phyloP scores from a whole-genome alignment of 306 rosid genomes.

The Betula pendula region DNA sequence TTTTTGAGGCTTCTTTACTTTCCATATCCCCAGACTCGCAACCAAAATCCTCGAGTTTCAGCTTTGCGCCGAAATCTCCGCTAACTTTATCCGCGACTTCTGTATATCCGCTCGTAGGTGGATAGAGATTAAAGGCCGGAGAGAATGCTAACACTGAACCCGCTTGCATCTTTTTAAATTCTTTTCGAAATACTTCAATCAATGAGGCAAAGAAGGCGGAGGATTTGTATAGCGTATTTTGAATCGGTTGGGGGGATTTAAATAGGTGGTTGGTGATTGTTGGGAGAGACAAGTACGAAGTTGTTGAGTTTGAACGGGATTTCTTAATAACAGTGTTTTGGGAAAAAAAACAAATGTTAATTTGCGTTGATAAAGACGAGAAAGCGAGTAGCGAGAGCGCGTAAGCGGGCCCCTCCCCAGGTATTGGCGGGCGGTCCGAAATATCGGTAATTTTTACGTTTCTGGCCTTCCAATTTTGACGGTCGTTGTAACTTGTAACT shows the following conservation, averaged over 20 bases:
- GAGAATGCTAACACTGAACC: constrained; percentile 27
- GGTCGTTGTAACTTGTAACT: no score
- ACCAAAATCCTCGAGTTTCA: constrained; percentile 26
- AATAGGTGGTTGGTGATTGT: neutral
- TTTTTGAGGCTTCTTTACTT: neutral
- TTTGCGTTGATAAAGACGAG: neutral
- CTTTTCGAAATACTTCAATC: neutral
- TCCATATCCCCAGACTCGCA: neutral
- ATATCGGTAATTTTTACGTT: neutral
- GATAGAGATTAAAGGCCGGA: constrained; percentile 12
- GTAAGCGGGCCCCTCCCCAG: neutral
- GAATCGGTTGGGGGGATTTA: neutral
- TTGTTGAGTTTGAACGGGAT: neutral
- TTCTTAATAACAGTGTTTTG: neutral
- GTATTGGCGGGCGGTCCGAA: neutral
- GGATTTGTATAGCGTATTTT: neutral
- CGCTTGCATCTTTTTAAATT: constrained; percentile 39
- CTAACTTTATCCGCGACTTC: constrained; percentile 31
- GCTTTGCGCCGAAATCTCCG: constrained; percentile 39
- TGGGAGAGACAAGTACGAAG: neutral
- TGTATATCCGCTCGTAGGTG: neutral
- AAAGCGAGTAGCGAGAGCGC: neutral
- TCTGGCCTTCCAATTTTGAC: neutral
- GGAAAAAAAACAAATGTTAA: neutral
- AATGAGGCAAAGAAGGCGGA: neutral